A percentile compares a stretch with the other conserved stretches of the same genome.
Evolutionary conservation across 768 basidiomycete genomes (phyloP).

Genomic region (Lentinula raphanica): DNA sequence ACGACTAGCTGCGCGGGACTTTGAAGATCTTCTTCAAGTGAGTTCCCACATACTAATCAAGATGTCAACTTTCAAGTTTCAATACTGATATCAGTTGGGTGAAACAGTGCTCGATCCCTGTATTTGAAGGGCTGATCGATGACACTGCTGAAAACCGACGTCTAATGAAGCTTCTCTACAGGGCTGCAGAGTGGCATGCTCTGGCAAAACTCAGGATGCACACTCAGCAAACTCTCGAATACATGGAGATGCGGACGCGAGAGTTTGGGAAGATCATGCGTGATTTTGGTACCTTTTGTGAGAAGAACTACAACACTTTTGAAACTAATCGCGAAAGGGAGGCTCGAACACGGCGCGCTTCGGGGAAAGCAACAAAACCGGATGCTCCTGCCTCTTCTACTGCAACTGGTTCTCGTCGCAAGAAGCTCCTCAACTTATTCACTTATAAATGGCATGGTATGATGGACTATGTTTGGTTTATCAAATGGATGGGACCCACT

Average conservation of each 20-base stretch:
- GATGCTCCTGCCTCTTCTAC: background rate
- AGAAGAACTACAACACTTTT: background rate
- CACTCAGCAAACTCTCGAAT: slow-evolving; percentile 8
- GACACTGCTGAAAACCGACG: background rate
- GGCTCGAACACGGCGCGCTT: slow-evolving; percentile 4
- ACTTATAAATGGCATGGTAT: slow-evolving; percentile 31
- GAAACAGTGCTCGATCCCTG: slow-evolving; percentile 21
- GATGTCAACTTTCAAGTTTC: too few species aligned
- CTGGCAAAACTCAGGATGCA: slow-evolving; percentile 17
- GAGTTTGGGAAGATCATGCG: slow-evolving; percentile 3
- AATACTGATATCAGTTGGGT: too few species aligned
- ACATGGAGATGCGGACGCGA: slow-evolving; percentile 6
- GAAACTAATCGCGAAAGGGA: slow-evolving; percentile 6
- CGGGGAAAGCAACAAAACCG: background rate
- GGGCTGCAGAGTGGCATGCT: slow-evolving; percentile 16
- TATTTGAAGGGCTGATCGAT: slow-evolving; percentile 27
- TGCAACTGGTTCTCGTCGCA: background rate
- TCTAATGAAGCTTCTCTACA: slow-evolving; percentile 10
- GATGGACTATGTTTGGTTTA: slow-evolving; percentile 23
- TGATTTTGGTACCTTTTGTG: background rate
- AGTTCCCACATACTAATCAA: too few species aligned
- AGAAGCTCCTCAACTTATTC: background rate
- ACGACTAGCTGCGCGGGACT: slow-evolving; percentile 26
- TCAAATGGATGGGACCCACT: slow-evolving; percentile 24
- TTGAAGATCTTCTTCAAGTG: slow-evolving; percentile 24